Base-by-base conservation (phyloP, 1,139 yeast species). In the Debaryomycetaceae sp. region DNA sequence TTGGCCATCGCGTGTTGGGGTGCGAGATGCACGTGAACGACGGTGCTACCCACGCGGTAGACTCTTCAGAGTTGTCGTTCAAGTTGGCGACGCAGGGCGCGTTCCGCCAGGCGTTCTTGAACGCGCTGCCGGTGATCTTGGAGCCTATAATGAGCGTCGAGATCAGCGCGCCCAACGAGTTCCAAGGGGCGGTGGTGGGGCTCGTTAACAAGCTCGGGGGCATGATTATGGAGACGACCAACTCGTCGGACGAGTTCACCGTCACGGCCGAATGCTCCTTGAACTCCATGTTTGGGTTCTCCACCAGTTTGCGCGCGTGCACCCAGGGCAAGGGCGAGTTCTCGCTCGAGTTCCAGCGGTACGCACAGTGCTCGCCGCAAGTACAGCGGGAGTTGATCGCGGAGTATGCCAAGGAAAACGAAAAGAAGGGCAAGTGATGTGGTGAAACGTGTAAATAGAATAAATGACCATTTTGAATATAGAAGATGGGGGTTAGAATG, bases 241-340 rank as follows among this genome's bases (percentile, higher is more conserved):
- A 87, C 51, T 92, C 90, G 21, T 77, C 80, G 32, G 98, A 92
- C 43, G 99, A 92, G 54, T 90, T 92, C 59, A 83, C 94, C 11
- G 76, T 90, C 37, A 73, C 74, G 34, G 94, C 97, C 21, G 97
- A 90, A 55, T 87, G 97, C 62, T 80, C 98, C 11, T 74, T 92
- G 58, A 86, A 86, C 64, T 72, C 85, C 37, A 77, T 92, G 86
- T 92, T 92, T 54, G 98, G 98, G 15, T 85, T 90, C 55, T 95
- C 97, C 10, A 83, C 97, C 11, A 76, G 85, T 16, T 69, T 92
- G 53, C 80, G 99, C 65, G 97, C 98, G 23, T 79, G 83, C 37
- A 90, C 98, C 15, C 98, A 92, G 60, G 99, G 99, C 58, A 92
- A 92, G 57, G 98, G 98, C 46, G 98, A 92, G 59, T 92, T 92